Percentiles rank a stretch among this genome's conserved stretches.
phyloP scores from a whole-genome alignment of 108 stramenopile species.

The Ochromonas danica region DNA sequence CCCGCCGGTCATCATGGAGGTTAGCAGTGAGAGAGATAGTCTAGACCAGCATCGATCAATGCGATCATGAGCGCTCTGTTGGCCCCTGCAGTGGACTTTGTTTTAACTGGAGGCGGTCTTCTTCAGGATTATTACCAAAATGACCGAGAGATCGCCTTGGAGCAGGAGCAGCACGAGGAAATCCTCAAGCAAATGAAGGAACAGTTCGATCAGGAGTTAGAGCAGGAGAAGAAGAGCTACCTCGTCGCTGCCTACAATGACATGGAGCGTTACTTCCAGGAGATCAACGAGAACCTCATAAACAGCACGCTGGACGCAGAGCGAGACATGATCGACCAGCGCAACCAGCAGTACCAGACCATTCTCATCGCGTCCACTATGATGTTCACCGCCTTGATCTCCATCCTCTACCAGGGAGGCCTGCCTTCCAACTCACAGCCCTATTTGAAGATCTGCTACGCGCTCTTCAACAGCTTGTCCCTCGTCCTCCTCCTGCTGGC shows the following conservation, averaged over 20 bases:
- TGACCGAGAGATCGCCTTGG: too few species aligned
- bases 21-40: too few species aligned
- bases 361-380: constrained; percentile 8
- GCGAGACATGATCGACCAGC: constrained; percentile 26
- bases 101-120: too few species aligned
- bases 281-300: constrained; percentile 28
- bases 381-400: background rate
- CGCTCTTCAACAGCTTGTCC: background rate
- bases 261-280: constrained; percentile 18
- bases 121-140: too few species aligned
- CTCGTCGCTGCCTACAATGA: background rate
- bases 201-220: too few species aligned
- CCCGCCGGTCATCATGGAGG: too few species aligned
- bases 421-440: background rate
- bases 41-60: too few species aligned
- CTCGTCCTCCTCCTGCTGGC: background rate
- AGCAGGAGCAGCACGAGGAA: too few species aligned
- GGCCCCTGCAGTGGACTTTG: too few species aligned
- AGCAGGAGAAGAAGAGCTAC: too few species aligned
- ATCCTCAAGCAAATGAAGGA: too few species aligned
- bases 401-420: background rate
- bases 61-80: too few species aligned
- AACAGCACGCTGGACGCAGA: background rate
- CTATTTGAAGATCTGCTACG: background rate
- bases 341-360: constrained; percentile 31